Percentiles rank a stretch among this genome's conserved stretches.
phyloP scores from a whole-genome alignment of 2,329 filamentous ascomycete species.

The Orbilia oligospora region DNA sequence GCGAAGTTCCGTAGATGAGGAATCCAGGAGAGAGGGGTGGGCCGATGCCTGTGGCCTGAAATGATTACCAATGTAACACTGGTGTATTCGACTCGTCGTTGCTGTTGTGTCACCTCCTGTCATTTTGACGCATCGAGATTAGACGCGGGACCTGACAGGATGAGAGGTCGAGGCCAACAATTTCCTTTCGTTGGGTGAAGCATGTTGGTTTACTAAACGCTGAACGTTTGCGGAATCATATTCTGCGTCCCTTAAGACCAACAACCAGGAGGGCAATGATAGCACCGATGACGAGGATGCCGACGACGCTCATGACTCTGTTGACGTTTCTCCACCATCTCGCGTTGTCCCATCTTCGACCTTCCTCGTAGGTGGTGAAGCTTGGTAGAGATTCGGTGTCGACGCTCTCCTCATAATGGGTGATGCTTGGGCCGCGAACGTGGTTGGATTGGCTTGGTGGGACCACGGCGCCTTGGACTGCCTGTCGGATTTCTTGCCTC shows the following conservation, averaged over 20 bases:
- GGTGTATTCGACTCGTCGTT: constrained; percentile 16
- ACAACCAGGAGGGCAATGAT: constrained; percentile 62
- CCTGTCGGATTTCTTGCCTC: constrained; percentile 59
- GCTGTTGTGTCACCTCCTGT: constrained; percentile 56
- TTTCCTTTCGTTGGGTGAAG: constrained; percentile 27
- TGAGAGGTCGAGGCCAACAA: constrained; percentile 8
- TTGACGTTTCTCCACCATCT: constrained; percentile 64
- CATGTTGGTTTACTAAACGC: constrained; percentile 30
- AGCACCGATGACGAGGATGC: constrained; percentile 61
- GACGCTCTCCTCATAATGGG: constrained; percentile 53
- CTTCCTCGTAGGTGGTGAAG: constrained; percentile 59
- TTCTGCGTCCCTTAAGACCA: constrained; percentile 46
- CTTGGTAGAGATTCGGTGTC: constrained; percentile 60
- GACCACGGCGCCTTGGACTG: constrained; percentile 36
- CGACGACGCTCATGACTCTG: constrained; percentile 62
- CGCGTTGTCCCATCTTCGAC: constrained; percentile 61
- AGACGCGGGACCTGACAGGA: constrained; percentile 54
- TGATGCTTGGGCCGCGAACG: constrained; percentile 55
- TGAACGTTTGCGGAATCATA: constrained; percentile 28
- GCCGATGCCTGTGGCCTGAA: background rate
- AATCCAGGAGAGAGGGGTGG: constrained; percentile 14
- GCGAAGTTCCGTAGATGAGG: constrained; percentile 41
- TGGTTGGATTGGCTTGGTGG: constrained; percentile 46
- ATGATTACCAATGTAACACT: constrained; percentile 43
- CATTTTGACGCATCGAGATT: constrained; percentile 36